Evolutionary conservation across 2,329 filamentous ascomycete genomes (phyloP).

Genomic region (Monosporascus sp.): DNA sequence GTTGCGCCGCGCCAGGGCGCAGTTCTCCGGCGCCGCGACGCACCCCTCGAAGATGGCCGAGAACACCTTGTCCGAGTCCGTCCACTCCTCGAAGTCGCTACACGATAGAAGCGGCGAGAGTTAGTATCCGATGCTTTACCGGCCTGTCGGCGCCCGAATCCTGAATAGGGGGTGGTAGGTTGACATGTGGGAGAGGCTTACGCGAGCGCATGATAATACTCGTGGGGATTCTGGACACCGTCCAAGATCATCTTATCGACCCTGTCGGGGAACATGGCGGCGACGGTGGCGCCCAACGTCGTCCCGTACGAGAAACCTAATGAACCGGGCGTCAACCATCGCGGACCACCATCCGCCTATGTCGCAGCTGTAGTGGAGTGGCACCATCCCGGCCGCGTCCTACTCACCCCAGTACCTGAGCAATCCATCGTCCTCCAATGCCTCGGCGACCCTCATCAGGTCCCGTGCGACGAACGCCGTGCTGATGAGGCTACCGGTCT

Average conservation of each 20-base stretch:
- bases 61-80: conserved; percentile 22
- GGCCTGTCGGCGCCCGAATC: not conserved
- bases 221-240: conserved; percentile 24
- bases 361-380: no score
- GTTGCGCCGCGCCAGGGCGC: conserved; percentile 19
- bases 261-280: conserved; percentile 34
- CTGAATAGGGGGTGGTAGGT: not conserved
- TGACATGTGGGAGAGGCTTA: not conserved
- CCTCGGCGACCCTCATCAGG: conserved; percentile 38
- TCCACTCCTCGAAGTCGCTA: conserved; percentile 19
- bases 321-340: not conserved
- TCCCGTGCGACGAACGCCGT: conserved; percentile 40
- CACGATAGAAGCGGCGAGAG: not conserved
- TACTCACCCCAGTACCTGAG: conserved; percentile 33
- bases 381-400: no score
- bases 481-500: conserved; percentile 30
- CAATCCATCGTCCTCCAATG: conserved; percentile 33
- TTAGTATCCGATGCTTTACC: not conserved
- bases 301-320: conserved; percentile 33
- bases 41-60: conserved; percentile 22
- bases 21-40: conserved; percentile 17
- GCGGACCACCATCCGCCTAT: no score
- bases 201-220: conserved; percentile 20
- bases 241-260: conserved; percentile 28
- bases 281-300: conserved; percentile 30